phyloP scores from a whole-genome alignment of 164 flowering plant species.

The Houttuynia cordata region DNA sequence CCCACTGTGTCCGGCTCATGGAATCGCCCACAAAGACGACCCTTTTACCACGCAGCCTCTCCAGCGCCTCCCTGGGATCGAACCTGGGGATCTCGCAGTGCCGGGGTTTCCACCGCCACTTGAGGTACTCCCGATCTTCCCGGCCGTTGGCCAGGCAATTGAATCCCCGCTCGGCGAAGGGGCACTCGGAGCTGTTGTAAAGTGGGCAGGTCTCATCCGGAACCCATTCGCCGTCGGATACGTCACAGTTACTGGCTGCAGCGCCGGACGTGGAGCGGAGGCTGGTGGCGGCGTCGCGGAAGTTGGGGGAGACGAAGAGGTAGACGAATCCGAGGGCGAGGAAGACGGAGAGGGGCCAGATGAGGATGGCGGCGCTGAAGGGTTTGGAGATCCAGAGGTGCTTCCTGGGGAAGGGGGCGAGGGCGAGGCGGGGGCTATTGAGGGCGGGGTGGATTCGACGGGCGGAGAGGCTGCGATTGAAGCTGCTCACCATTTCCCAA shows the following conservation, averaged over 20 bases:
- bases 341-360: slow-evolving; percentile 27
- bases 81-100: slow-evolving; percentile 61
- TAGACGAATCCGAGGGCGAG: slow-evolving; percentile 37
- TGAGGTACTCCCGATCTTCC: slow-evolving; percentile 43
- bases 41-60: slow-evolving; percentile 50
- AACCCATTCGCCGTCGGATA: slow-evolving; percentile 70
- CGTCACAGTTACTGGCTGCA: slow-evolving; percentile 30
- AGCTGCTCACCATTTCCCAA: slow-evolving; percentile 23
- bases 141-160: slow-evolving; percentile 78
- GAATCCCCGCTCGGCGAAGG: slow-evolving; percentile 72
- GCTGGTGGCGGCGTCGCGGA: slow-evolving; percentile 25
- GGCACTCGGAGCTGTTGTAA: slow-evolving; percentile 65
- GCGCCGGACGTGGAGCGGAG: slow-evolving; percentile 12
- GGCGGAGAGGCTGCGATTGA: slow-evolving; percentile 21
- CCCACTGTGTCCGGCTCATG: slow-evolving; percentile 87
- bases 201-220: slow-evolving; percentile 54
- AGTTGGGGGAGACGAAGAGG: slow-evolving; percentile 36
- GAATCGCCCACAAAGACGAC: slow-evolving; percentile 87
- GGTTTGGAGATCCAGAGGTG: slow-evolving; percentile 22
- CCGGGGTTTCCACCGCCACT: slow-evolving; percentile 86
- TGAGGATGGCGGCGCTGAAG: slow-evolving; percentile 22
- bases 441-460: neutral
- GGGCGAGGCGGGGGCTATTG: slow-evolving; percentile 32
- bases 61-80: slow-evolving; percentile 23
- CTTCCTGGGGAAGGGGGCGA: slow-evolving; percentile 12